These are phyloP conservation scores for Collybiopsis confluens DNA, from an alignment of 768 basidiomycete species.

Conservation along the genomic window DNA sequence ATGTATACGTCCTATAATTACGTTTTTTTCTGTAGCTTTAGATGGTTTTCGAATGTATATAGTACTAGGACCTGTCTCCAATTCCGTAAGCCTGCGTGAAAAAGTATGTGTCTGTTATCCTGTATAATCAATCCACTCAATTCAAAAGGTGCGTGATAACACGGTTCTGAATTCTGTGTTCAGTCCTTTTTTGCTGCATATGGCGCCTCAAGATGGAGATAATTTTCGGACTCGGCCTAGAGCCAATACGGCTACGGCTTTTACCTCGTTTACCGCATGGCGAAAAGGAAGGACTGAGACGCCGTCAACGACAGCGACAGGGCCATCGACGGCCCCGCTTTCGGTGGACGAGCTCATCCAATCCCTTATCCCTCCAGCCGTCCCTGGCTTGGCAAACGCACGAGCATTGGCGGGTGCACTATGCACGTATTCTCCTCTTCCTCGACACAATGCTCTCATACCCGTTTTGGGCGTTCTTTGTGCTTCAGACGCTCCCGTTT, in stretches of 20 bases:
- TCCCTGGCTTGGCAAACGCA: constrained; percentile 65
- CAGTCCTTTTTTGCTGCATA: no score
- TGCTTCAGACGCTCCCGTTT: constrained; percentile 42
- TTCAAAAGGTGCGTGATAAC: not conserved
- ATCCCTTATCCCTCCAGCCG: constrained; percentile 48
- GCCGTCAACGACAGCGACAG: constrained; percentile 20
- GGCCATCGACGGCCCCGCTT: constrained; percentile 25
- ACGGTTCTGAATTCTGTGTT: no score
- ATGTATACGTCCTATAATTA: no score
- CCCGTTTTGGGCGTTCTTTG: constrained; percentile 64
- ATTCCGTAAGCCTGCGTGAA: not conserved
- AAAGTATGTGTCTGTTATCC: not conserved
- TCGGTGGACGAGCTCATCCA: constrained; percentile 38
- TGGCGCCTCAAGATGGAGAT: constrained; percentile 17
- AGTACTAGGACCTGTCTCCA: no score
- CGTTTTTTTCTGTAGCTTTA: no score
- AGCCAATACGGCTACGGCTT: constrained; percentile 36
- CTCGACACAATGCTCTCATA: constrained; percentile 46
- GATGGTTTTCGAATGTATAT: no score
- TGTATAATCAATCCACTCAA: not conserved
- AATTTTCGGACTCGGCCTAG: constrained; percentile 29
- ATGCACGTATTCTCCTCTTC: constrained; percentile 49
- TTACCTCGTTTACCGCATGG: constrained; percentile 34
- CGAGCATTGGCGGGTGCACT: constrained; percentile 53
- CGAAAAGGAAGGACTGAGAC: constrained; percentile 25